A percentile compares a stretch with the other conserved stretches of the same genome.
phyloP scores from a whole-genome alignment of 1,139 yeast species.

The Kodamaea ohmeri region DNA sequence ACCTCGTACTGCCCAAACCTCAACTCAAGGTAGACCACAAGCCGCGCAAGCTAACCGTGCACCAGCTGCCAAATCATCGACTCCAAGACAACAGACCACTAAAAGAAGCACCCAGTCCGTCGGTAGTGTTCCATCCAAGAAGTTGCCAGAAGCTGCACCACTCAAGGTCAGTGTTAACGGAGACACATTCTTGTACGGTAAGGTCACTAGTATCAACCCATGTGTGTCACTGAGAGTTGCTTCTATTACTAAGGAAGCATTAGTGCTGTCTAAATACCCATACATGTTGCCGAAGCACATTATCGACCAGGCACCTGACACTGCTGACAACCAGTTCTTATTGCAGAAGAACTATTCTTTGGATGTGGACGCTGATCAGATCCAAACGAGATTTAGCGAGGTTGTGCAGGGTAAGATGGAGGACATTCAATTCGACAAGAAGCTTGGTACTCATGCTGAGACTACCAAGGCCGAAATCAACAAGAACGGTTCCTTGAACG shows the following conservation, averaged over 20 bases:
- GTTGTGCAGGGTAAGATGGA: slow-evolving; percentile 37
- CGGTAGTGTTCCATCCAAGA: slow-evolving; percentile 12
- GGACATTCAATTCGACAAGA: slow-evolving; percentile 13
- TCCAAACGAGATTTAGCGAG: slow-evolving; percentile 28
- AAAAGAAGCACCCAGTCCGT: slow-evolving; percentile 2
- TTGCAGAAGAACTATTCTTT: slow-evolving; percentile 33
- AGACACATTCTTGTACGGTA: slow-evolving; percentile 41
- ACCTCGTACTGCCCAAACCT: neutral
- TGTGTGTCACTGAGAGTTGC: slow-evolving; percentile 39
- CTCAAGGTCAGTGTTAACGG: slow-evolving; percentile 26
- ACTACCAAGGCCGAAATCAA: slow-evolving; percentile 24
- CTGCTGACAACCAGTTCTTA: slow-evolving; percentile 30
- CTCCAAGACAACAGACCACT: slow-evolving; percentile 5
- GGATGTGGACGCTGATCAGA: slow-evolving; percentile 24
- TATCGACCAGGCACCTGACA: slow-evolving; percentile 30
- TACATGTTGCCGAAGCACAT: slow-evolving; percentile 39
- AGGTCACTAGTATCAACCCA: slow-evolving; percentile 32
- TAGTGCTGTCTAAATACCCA: slow-evolving; percentile 43
- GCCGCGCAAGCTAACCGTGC: neutral
- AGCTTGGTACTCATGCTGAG: slow-evolving; percentile 17
- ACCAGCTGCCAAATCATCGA: neutral
- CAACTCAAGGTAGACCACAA: neutral
- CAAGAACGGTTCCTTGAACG: slow-evolving; percentile 32
- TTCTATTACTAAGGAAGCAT: slow-evolving; percentile 39
- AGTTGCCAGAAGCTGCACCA: slow-evolving; percentile 17